phyloP scores from a whole-genome alignment of 257 asterid genomes.

The Scutellaria barbata region DNA sequence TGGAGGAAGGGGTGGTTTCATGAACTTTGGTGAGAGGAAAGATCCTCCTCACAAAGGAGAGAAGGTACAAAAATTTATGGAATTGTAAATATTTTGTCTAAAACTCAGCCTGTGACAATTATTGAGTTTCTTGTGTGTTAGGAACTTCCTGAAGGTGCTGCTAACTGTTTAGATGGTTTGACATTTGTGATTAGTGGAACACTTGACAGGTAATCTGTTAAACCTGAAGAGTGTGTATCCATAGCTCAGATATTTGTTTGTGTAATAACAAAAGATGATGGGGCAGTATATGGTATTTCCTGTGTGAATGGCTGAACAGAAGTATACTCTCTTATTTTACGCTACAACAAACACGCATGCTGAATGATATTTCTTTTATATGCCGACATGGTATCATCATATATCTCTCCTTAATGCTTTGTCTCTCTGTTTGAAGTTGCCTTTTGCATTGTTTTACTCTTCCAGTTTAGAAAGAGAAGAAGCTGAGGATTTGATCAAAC shows the following conservation, averaged over 20 bases:
- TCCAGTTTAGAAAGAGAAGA: conserved; percentile 99
- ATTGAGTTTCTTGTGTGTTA: conserved; percentile 41
- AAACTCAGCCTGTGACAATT: conserved; percentile 30
- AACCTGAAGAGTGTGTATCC: conserved; percentile 20
- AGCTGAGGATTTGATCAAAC: conserved; percentile 97
- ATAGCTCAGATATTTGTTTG: conserved; percentile 15
- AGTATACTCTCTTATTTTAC: conserved; percentile 7
- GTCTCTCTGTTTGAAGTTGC: conserved; percentile 24
- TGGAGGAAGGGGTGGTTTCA: conserved; percentile 95
- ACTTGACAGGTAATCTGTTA: conserved; percentile 77
- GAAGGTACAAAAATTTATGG: conserved; percentile 56
- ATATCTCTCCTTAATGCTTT: conserved; percentile 8
- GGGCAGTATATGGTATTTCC: conserved; percentile 8
- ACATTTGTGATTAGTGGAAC: conserved; percentile 99
- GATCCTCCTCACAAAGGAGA: conserved; percentile 99
- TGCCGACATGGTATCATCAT: conserved; percentile 11
- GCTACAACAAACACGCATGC: not conserved
- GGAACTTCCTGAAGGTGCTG: conserved; percentile 98
- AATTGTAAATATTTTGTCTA: conserved; percentile 33
- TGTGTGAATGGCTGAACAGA: not conserved
- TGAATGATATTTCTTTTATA: not conserved
- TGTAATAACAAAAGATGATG: not conserved
- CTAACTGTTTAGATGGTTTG: conserved; percentile 83
- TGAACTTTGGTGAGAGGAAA: conserved; percentile 97
- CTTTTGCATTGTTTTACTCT: conserved; percentile 28